These are phyloP conservation scores for Peribolospora baueri DNA, from an alignment of 768 basidiomycete genomes.

Conservation along the genomic window DNA sequence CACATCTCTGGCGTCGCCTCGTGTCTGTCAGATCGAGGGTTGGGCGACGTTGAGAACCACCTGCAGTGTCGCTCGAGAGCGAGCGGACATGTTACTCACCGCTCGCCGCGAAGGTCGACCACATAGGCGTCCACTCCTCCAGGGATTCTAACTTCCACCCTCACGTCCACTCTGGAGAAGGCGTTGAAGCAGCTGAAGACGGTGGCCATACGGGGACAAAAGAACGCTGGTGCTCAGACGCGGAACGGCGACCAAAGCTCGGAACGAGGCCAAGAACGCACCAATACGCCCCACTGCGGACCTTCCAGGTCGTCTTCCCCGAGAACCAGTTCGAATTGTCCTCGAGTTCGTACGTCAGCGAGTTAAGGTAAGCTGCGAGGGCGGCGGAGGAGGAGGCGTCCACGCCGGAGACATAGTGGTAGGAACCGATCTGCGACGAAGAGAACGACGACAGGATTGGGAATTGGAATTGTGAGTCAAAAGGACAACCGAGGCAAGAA, in stretches of 20 bases:
- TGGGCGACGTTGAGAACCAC: background rate
- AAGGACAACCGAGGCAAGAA: background rate
- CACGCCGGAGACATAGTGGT: conserved; percentile 95
- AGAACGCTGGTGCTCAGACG: background rate
- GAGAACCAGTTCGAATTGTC: conserved; percentile 75
- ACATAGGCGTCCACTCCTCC: conserved; percentile 88
- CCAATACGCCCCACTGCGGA: conserved; percentile 82
- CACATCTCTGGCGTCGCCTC: conserved; percentile 77
- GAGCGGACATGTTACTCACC: conserved; percentile 28
- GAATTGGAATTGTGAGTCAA: background rate
- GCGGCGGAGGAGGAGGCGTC: conserved; percentile 96
- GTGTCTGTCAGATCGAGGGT: conserved; percentile 29
- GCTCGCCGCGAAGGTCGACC: conserved; percentile 77
- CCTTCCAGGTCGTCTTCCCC: conserved; percentile 46
- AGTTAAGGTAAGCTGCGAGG: conserved; percentile 93
- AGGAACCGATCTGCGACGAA: conserved; percentile 52
- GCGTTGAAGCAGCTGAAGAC: conserved; percentile 44
- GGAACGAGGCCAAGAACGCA: conserved; percentile 19
- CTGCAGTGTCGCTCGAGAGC: background rate
- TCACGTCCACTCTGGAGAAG: conserved; percentile 83
- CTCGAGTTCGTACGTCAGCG: conserved; percentile 80
- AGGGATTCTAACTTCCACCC: conserved; percentile 95
- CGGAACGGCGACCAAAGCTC: background rate
- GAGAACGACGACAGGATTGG: conserved; percentile 1
- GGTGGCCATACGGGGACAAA: background rate